These are phyloP conservation scores for Cordyceps cicadae DNA, from an alignment of 2,329 filamentous ascomycete genomes.

Conservation along the genomic window DNA sequence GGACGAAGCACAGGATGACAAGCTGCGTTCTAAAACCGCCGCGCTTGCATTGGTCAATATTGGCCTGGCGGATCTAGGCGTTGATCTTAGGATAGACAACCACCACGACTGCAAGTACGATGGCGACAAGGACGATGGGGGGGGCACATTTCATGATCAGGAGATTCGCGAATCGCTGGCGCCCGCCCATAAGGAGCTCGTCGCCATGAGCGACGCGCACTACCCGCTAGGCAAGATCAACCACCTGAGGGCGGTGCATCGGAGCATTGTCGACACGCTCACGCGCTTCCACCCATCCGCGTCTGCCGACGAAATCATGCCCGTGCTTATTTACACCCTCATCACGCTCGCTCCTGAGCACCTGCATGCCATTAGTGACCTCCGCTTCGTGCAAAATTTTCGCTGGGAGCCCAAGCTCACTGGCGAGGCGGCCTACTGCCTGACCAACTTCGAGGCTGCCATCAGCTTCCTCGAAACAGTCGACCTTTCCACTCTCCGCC, in stretches of 20 bases:
- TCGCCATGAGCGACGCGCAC: conserved; percentile 75
- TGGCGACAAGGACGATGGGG: conserved; percentile 38
- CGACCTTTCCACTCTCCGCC: conserved; percentile 78
- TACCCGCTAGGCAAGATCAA: conserved; percentile 89
- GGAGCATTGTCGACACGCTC: conserved; percentile 84
- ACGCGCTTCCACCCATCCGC: conserved; percentile 65
- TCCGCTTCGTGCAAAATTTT: conserved; percentile 91
- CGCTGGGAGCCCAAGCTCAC: conserved; percentile 78
- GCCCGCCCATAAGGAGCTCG: conserved; percentile 59
- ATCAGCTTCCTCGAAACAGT: conserved; percentile 94
- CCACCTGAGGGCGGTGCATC: conserved; percentile 79
- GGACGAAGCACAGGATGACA: conserved; percentile 91
- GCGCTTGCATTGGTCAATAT: conserved; percentile 88
- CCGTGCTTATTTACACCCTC: conserved; percentile 90
- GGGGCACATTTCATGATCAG: conserved; percentile 31
- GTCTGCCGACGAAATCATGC: conserved; percentile 93
- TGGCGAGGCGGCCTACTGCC: conserved; percentile 89
- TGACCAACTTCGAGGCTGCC: conserved; percentile 91
- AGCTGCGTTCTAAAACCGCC: conserved; percentile 86
- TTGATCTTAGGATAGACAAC: conserved; percentile 59
- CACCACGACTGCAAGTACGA: conserved; percentile 48
- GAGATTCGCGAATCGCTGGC: conserved; percentile 68
- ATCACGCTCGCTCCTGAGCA: conserved; percentile 82
- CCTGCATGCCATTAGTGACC: conserved; percentile 84
- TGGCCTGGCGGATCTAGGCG: conserved; percentile 72